Base-by-base conservation (phyloP, 306 rosid species). In the Erythrophleum fordii region DNA sequence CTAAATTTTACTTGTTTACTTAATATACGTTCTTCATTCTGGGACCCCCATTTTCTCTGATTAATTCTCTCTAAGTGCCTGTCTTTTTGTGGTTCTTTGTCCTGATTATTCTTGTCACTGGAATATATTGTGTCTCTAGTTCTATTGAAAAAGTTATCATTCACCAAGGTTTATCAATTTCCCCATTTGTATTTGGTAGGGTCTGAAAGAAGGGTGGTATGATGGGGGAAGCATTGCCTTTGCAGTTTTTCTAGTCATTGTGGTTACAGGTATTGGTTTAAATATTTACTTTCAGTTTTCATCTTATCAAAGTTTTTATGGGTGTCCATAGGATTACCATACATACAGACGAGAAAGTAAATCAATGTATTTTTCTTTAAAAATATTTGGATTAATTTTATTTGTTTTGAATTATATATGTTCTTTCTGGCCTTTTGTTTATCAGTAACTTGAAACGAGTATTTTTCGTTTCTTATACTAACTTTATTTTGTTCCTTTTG, bases 221-320 rank as follows among this genome's bases (percentile, higher is more conserved):
- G 99, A 95, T 85, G 97, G 99, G 77, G 98, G 96, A 68, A 93
- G 99, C 87, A 95, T 93, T 85, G 77, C 91, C 72, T 87, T 93
- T 72, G 99, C 99, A 77, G 99, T 95, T 65, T 12, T 88, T 44
- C 96, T 95, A 80, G 99, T 95, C 75, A 90, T 93, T 73, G 78
- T 92, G 49, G 99, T 95, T 74, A 95, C 99, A 77, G 99, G 99
- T 95, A 88, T 14, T 86, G 53, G 46, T 70, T 80, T 20, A 67
- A 73, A 45, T n/a, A 12, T 41, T 31, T 62, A 55, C 61, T 80
- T 66, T 73, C 49, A 4, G 53, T 78, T 70, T 56, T 31, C 60
- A 79, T 77, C 64, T 26, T 11, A 20, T 71, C 55, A 61, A 68
- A 71, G 51, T 75, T 59, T 69, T 42, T 73, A 14, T 31, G 6